Percentiles rank a stretch among this genome's conserved stretches.
Conservation (phyloP, 2,329 filamentous ascomycete species). For the Penicillium nordicum region DNA sequence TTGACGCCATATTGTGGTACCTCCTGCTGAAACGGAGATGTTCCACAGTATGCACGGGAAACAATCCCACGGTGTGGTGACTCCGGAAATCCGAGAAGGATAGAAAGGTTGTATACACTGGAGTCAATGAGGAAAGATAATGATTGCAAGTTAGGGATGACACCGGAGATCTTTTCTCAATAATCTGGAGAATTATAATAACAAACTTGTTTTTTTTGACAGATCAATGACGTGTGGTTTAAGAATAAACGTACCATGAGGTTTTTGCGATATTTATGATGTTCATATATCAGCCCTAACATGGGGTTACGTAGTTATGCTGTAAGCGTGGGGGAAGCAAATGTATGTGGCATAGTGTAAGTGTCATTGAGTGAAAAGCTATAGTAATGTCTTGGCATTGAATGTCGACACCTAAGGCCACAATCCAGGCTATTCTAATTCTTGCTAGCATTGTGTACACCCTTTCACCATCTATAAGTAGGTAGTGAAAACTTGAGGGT, state of each 20-base stretch:
- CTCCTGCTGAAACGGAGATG: not conserved
- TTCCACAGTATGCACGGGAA: not conserved
- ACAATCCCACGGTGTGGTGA: not conserved
- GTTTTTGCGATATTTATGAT: not conserved
- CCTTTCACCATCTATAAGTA: no score
- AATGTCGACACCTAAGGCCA: no score
- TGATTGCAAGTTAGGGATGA: not conserved
- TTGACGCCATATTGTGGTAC: conserved; percentile 12
- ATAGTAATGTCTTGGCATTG: no score
- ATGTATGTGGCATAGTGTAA: not conserved
- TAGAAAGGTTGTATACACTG: not conserved
- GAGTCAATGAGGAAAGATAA: not conserved
- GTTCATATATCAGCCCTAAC: not conserved
- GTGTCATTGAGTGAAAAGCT: not conserved
- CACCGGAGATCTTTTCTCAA: not conserved
- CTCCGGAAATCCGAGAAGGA: not conserved
- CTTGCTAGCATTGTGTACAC: no score
- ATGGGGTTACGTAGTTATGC: not conserved
- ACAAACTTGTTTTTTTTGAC: not conserved
- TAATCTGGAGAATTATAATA: not conserved
- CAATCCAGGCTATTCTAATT: no score
- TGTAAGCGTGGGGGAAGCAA: not conserved
- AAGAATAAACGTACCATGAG: not conserved
- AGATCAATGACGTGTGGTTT: conserved; percentile 4
- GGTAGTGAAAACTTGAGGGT: no score